phyloP scores from a whole-genome alignment of 495 filamentous ascomycete species.

The Neurospora sp. region DNA sequence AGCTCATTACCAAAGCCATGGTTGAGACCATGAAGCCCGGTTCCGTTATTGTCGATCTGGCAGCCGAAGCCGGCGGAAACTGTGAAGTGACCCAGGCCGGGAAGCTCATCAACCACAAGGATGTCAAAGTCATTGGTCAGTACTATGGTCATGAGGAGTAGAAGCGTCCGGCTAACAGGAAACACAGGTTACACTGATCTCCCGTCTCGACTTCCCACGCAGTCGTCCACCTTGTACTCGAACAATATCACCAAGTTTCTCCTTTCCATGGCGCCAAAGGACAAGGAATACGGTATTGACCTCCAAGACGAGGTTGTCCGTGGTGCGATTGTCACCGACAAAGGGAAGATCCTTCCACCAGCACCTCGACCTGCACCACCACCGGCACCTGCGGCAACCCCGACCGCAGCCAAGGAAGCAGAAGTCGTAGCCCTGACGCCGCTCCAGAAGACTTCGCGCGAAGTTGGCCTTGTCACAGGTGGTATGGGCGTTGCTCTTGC shows the following conservation, averaged over 20 bases:
- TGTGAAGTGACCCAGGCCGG: constrained; percentile 66
- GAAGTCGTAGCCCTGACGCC: constrained; percentile 57
- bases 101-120: constrained; percentile 55
- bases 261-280: constrained; percentile 63
- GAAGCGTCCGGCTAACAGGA: constrained; percentile 2
- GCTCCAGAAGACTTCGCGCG: constrained; percentile 62
- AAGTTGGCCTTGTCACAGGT: constrained; percentile 57
- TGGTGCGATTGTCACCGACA: constrained; percentile 64
- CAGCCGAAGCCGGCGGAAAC: constrained; percentile 72
- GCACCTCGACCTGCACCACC: constrained; percentile 63
- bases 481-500: constrained; percentile 63
- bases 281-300: constrained; percentile 64
- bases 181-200: constrained; percentile 64
- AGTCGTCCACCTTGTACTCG: constrained; percentile 72
- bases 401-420: constrained; percentile 42
- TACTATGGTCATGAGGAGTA: background rate
- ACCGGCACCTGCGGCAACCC: constrained; percentile 44
- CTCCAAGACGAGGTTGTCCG: constrained; percentile 71
- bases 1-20: constrained; percentile 69
- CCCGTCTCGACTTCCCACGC: constrained; percentile 68
- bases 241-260: constrained; percentile 82
- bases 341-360: constrained; percentile 61
- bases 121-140: constrained; percentile 68
- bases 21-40: constrained; percentile 71
- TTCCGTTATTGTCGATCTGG: constrained; percentile 71